Percentiles rank a stretch among this genome's conserved stretches.
These are phyloP conservation scores for Globisporangium middletonii DNA, from an alignment of 352 stramenopile species.

Conservation along the genomic window DNA sequence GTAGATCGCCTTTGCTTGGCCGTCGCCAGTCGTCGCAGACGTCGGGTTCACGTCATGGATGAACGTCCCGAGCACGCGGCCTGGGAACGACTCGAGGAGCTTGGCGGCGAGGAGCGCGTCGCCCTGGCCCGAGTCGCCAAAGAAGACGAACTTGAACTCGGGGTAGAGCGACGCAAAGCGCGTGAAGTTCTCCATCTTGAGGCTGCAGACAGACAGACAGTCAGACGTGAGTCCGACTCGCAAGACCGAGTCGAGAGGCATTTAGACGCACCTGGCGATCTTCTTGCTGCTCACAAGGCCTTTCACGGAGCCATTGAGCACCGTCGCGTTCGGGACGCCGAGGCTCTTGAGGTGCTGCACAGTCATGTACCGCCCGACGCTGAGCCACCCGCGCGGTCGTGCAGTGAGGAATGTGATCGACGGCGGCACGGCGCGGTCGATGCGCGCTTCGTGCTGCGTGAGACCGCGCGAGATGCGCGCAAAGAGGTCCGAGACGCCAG, in stretches of 20 bases:
- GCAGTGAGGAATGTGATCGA: conserved; percentile 82
- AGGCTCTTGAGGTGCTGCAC: conserved; percentile 75
- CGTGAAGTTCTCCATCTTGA: conserved; percentile 81
- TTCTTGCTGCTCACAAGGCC: conserved; percentile 80
- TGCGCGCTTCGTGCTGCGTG: conserved; percentile 20
- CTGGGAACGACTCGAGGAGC: conserved; percentile 43
- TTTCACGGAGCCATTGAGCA: conserved; percentile 73
- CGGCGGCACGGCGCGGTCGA: conserved; percentile 25
- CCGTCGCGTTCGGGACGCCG: conserved; percentile 64
- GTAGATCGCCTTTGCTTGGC: conserved; percentile 50
- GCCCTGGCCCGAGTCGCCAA: conserved; percentile 77
- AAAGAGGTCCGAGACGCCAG: conserved; percentile 70
- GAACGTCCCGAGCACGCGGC: conserved; percentile 65
- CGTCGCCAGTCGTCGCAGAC: conserved; percentile 51
- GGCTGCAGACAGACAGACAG: conserved; percentile 10
- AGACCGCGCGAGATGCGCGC: conserved; percentile 55
- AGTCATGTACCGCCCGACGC: conserved; percentile 70
- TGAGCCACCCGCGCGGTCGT: conserved; percentile 72
- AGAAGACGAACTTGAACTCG: conserved; percentile 85
- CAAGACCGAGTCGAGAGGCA: no score
- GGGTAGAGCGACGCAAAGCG: conserved; percentile 74
- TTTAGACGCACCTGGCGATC: conserved; percentile 43
- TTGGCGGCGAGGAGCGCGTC: conserved; percentile 66
- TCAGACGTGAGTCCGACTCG: neutral
- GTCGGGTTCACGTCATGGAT: conserved; percentile 76